Base-by-base conservation (phyloP, 805 yeast species). In the Metschnikowia aberdeeniae region DNA sequence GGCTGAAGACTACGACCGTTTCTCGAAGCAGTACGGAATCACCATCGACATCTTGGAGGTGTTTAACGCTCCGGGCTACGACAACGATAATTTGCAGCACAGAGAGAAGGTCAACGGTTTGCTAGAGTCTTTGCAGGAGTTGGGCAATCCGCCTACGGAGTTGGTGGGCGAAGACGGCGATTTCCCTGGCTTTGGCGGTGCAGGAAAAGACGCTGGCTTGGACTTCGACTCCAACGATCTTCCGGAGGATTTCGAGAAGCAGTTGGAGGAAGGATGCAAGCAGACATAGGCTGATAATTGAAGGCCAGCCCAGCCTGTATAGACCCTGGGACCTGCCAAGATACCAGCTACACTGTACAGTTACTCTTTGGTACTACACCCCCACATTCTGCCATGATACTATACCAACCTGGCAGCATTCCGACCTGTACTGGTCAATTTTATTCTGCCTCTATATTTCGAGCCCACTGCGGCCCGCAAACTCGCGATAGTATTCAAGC, bases 91-190 rank as follows among this genome's bases (percentile, higher is more conserved):
- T 53, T 59, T 61, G 39, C 60, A 55, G 12, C 64, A 61, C 27
- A 72, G 81, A 47, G 79, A 76, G 41, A 74, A 67, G 46, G 77
- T 88, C 39, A 75, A 81, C 43, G 54, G 61, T 6, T 75, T 79
- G 50, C 72, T 88, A 68, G 90, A 84, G 56, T 72, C 75, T n/a
- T 70, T 82, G 61, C 86, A 88, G 62, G 83, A 77, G 39, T 66
- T 85, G 27, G 95, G 95, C 0, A 81, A 86, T 58, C 95, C 95
- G 2, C 96, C 96, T 5, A 61, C 75, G 11, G 95, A 86, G 42
- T 69, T 88, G 31, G 78, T 84, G 49, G 86, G 85, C 24, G 83
- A 77, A 50, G 68, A 72, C 37, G 68, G 66, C 45, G 76, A 67
- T 46, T 67, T 73, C 62, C 75, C 76, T 12, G 74, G 72, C 3